Evolutionary conservation across 1,139 yeast genomes (phyloP).

Genomic region (Lodderomyces oxycetoniae): DNA sequence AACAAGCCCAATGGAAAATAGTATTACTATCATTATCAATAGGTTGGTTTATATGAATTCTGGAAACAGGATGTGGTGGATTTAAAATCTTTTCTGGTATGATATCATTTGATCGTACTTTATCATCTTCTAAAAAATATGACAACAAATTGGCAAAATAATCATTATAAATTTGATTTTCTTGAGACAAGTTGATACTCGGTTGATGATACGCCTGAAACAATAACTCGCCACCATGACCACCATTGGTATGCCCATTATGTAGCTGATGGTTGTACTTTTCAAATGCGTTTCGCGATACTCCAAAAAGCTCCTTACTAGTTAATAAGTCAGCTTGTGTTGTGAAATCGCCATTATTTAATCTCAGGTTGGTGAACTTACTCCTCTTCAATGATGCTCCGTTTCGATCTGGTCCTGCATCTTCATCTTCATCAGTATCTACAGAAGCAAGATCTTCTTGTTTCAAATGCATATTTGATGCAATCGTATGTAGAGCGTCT

Average conservation of each 20-base stretch:
- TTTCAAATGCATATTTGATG: conserved; percentile 32
- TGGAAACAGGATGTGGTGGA: conserved; percentile 42
- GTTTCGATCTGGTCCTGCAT: conserved; percentile 6
- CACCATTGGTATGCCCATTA: conserved; percentile 4
- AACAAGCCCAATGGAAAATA: conserved; percentile 94
- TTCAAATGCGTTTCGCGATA: conserved; percentile 40
- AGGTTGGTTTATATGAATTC: conserved; percentile 68
- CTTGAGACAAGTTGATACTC: conserved; percentile 20
- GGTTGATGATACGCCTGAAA: conserved; percentile 14
- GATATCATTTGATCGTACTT: conserved; percentile 11
- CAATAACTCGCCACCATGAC: conserved; percentile 1
- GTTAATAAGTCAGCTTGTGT: conserved; percentile 32
- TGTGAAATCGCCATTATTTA: conserved; percentile 8
- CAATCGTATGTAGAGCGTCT: conserved; percentile 38
- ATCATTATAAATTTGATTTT: conserved; percentile 24
- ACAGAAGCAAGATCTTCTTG: conserved; percentile 39
- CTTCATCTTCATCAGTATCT: conserved; percentile 29
- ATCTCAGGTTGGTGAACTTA: conserved; percentile 1
- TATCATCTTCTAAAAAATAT: conserved; percentile 35
- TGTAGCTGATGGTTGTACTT: conserved; percentile 18
- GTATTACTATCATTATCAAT: conserved; percentile 93
- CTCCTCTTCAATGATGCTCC: conserved; percentile 3
- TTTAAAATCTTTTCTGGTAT: conserved; percentile 19
- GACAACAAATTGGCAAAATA: conserved; percentile 35
- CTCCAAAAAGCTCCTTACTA: conserved; percentile 42